phyloP scores from a whole-genome alignment of 164 flowering plant species.

The Pachysandra terminalis region DNA sequence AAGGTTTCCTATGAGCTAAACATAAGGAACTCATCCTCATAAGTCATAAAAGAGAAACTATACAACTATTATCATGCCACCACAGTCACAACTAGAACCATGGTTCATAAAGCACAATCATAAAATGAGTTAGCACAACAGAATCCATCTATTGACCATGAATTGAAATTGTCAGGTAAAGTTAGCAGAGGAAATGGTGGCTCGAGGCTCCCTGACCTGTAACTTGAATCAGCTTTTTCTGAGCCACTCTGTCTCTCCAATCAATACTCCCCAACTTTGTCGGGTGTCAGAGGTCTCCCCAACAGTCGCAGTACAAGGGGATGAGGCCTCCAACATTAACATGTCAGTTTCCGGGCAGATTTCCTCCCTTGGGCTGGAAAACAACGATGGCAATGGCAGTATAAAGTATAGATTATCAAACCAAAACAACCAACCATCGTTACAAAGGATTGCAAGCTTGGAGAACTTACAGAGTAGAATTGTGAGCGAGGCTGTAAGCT shows the following conservation, averaged over 20 bases:
- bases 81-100: neutral
- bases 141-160: neutral
- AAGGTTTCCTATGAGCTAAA: no score
- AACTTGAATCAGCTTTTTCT: constrained; percentile 54
- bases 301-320: constrained; percentile 31
- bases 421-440: neutral
- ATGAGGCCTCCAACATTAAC: constrained; percentile 24
- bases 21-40: no score
- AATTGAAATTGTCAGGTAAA: constrained; percentile 43
- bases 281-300: constrained; percentile 33
- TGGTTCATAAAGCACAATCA: neutral
- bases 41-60: no score
- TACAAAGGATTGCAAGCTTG: constrained; percentile 21
- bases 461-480: constrained; percentile 19
- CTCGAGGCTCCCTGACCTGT: constrained; percentile 50
- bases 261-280: constrained; percentile 18
- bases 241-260: constrained; percentile 31
- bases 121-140: neutral
- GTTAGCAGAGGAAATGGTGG: constrained; percentile 62
- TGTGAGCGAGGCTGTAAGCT: constrained; percentile 38
- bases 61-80: neutral
- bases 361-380: constrained; percentile 26
- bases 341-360: constrained; percentile 26
- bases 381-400: constrained; percentile 14
- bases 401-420: constrained; percentile 18